phyloP scores from a whole-genome alignment of 2,329 filamentous ascomycete species.

The Pseudopyrenochaeta lycopersici region DNA sequence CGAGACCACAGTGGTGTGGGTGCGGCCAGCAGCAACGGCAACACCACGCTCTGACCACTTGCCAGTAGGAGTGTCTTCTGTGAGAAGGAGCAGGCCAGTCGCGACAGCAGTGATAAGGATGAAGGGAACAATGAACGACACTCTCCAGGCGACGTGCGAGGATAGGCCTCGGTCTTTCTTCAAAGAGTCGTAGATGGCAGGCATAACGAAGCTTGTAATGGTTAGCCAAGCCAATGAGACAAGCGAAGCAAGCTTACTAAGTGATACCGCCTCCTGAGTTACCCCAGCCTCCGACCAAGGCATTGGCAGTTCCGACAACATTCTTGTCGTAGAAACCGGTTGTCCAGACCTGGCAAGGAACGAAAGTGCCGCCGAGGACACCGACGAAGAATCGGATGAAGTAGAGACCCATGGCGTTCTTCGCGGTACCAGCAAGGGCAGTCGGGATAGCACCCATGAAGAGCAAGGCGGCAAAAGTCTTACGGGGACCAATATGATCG shows the following conservation, averaged over 20 bases:
- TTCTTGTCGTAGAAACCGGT: constrained; percentile 95
- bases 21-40: constrained; percentile 63
- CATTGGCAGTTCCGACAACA: constrained; percentile 87
- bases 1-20: constrained; percentile 59
- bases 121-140: constrained; percentile 85
- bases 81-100: constrained; percentile 74
- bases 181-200: constrained; percentile 83
- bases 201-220: constrained; percentile 77
- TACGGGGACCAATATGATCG: constrained; percentile 82
- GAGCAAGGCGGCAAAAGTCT: constrained; percentile 81
- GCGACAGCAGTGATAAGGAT: constrained; percentile 75
- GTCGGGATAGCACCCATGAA: constrained; percentile 81
- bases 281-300: constrained; percentile 83
- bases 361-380: constrained; percentile 79
- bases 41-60: constrained; percentile 78
- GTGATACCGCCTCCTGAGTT: constrained; percentile 91
- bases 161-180: constrained; percentile 66
- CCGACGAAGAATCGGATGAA: constrained; percentile 81
- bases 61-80: constrained; percentile 83
- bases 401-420: constrained; percentile 73
- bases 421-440: constrained; percentile 80
- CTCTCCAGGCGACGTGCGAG: constrained; percentile 78
- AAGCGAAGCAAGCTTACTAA: constrained; percentile 58
- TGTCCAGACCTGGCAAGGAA: constrained; percentile 91
- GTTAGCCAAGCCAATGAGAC: constrained; percentile 12